A percentile compares a stretch with the other conserved stretches of the same genome.
These are phyloP conservation scores for Piloderma croceum DNA, from an alignment of 768 basidiomycete genomes.

Conservation along the genomic window DNA sequence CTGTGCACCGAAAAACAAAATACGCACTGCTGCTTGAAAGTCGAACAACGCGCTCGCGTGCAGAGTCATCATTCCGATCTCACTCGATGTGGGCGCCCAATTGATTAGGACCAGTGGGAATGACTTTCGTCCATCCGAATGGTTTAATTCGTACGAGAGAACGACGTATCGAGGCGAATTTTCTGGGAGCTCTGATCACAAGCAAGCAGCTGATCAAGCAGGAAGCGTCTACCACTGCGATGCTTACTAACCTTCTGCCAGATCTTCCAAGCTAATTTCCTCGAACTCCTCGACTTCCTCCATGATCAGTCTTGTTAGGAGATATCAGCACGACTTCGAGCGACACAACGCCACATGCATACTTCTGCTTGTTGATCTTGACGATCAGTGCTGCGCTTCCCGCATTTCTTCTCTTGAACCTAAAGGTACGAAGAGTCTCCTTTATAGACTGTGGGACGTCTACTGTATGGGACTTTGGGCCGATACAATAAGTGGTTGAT, in stretches of 20 bases:
- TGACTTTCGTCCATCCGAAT: constrained; percentile 77
- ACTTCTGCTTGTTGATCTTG: constrained; percentile 85
- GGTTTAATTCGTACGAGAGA: constrained; percentile 75
- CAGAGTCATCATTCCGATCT: constrained; percentile 67
- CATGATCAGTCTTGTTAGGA: constrained; percentile 75
- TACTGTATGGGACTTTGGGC: constrained; percentile 68
- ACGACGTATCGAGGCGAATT: constrained; percentile 83
- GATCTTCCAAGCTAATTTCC: constrained; percentile 70
- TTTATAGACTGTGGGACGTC: constrained; percentile 81
- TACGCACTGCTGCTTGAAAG: constrained; percentile 72
- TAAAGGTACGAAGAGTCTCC: constrained; percentile 77
- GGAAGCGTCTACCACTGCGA: not conserved
- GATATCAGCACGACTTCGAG: too few species aligned
- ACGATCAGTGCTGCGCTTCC: constrained; percentile 78
- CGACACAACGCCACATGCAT: too few species aligned
- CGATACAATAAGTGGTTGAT: not conserved
- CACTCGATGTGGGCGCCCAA: constrained; percentile 77
- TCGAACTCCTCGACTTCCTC: constrained; percentile 80
- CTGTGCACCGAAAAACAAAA: not conserved
- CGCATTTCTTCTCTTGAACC: constrained; percentile 57
- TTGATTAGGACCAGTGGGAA: constrained; percentile 84
- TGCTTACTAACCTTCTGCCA: constrained; percentile 66
- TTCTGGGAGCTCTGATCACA: constrained; percentile 70
- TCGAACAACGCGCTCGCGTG: constrained; percentile 78
- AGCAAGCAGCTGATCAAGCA: not conserved